Evolutionary conservation across 2,329 filamentous ascomycete genomes (phyloP).

Genomic region (Cryphonectria radicalis): DNA sequence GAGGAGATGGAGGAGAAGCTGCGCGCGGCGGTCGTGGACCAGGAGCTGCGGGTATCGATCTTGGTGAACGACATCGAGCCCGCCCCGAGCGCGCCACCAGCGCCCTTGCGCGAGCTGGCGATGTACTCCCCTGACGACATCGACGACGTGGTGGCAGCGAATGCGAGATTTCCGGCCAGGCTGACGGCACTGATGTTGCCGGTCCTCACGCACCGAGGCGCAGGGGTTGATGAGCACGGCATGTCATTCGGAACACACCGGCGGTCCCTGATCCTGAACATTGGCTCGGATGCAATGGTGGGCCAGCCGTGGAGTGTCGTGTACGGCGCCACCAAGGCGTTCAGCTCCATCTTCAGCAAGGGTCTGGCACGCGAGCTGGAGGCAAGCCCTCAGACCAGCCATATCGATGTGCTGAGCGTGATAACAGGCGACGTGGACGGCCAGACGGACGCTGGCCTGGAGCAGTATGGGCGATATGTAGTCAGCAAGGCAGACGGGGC

Average conservation of each 20-base stretch:
- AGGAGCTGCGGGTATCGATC: constrained; percentile 36
- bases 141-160: constrained; percentile 39
- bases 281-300: constrained; percentile 35
- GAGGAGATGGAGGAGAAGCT: constrained; percentile 34
- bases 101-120: constrained; percentile 35
- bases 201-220: constrained; percentile 30
- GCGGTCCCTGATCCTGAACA: constrained; percentile 38
- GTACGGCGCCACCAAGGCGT: constrained; percentile 40
- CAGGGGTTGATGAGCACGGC: constrained; percentile 15
- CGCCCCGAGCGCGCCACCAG: constrained; percentile 34
- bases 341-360: constrained; percentile 37
- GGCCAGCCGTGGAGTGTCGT: constrained; percentile 38
- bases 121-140: constrained; percentile 38
- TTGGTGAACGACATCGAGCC: constrained; percentile 43
- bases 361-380: constrained; percentile 38
- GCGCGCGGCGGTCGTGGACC: constrained; percentile 31
- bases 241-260: constrained; percentile 16
- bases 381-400: constrained; percentile 30
- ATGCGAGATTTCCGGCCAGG: constrained; percentile 42
- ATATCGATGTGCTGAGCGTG: constrained; percentile 38
- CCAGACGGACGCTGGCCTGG: constrained; percentile 32
- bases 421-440: constrained; percentile 37
- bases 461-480: constrained; percentile 29
- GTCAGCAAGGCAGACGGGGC: constrained; percentile 35
- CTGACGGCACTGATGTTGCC: constrained; percentile 40